Conservation (phyloP, 768 basidiomycete genomes). For the Tubosaeta sp. region DNA sequence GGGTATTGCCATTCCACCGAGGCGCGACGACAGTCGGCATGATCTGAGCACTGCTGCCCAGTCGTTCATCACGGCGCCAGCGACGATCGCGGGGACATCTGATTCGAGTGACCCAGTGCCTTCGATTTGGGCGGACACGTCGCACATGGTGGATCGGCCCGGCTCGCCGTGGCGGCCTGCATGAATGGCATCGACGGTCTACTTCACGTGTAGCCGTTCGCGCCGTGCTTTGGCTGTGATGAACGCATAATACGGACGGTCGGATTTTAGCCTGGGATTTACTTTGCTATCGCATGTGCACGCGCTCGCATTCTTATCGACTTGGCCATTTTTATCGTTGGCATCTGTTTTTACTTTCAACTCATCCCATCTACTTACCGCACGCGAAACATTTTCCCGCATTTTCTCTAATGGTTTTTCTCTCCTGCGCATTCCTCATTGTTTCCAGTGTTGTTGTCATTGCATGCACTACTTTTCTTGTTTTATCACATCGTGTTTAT, state of each 20-base stretch:
- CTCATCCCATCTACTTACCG: background rate
- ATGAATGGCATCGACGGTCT: conserved; percentile 22
- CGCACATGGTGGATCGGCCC: conserved; percentile 43
- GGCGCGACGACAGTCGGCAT: conserved; percentile 39
- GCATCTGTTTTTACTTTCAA: background rate
- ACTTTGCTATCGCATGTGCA: background rate
- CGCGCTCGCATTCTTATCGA: background rate
- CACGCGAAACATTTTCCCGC: background rate
- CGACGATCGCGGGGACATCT: conserved; percentile 53
- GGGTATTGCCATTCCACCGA: conserved; percentile 26
- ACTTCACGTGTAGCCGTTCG: background rate
- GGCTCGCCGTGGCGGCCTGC: conserved; percentile 36
- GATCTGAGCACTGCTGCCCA: conserved; percentile 67
- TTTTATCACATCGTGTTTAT: background rate
- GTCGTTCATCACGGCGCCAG: conserved; percentile 66
- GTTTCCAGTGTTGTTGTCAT: background rate
- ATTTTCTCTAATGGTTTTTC: background rate
- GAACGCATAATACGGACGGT: conserved; percentile 2
- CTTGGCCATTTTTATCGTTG: background rate
- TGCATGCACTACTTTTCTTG: background rate
- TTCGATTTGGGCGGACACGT: conserved; percentile 45
- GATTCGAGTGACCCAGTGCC: conserved; percentile 46
- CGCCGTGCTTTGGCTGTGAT: background rate
- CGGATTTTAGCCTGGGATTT: conserved; percentile 3
- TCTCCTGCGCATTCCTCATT: background rate